Percentiles rank a stretch among this genome's conserved stretches.
phyloP scores from a whole-genome alignment of 768 basidiomycete species.

The Chalciporus sphaerocephalus region DNA sequence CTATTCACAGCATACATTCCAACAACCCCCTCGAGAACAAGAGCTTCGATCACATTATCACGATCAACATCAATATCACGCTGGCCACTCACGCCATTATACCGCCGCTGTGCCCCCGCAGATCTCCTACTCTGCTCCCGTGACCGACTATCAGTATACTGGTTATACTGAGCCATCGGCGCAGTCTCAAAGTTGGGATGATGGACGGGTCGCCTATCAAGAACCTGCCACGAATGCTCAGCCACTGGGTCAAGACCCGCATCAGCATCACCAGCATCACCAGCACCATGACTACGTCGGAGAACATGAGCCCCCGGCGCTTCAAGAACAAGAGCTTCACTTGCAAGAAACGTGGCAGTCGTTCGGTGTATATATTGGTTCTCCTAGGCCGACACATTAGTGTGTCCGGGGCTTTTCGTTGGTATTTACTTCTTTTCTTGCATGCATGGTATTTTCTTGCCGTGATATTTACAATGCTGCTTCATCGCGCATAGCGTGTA shows the following conservation, averaged over 20 bases:
- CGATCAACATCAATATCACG: conserved; percentile 15
- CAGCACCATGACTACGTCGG: background rate
- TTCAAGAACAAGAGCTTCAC: conserved; percentile 15
- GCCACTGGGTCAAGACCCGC: conserved; percentile 1
- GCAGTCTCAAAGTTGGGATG: conserved; percentile 15
- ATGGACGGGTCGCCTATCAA: conserved; percentile 1
- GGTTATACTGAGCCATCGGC: conserved; percentile 4
- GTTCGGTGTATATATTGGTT: conserved; percentile 56
- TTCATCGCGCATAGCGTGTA: too few relatives aligned
- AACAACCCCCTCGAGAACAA: conserved; percentile 13
- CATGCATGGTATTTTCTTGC: too few relatives aligned
- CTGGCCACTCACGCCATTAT: conserved; percentile 9
- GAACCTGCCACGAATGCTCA: conserved; percentile 1
- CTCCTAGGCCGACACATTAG: conserved; percentile 6
- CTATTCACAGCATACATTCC: conserved; percentile 10
- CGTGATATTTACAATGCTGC: background rate
- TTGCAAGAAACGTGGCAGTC: conserved; percentile 62
- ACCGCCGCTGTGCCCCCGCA: conserved; percentile 3
- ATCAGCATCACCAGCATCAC: background rate
- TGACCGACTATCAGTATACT: conserved; percentile 7
- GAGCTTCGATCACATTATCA: conserved; percentile 23
- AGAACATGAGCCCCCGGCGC: conserved; percentile 7
- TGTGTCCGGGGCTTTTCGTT: background rate
- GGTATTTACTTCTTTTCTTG: background rate
- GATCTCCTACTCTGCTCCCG: background rate